Conservation (phyloP, 225 moss, liverwort and hornwort species). For the Pseudoscleropodium purum region DNA sequence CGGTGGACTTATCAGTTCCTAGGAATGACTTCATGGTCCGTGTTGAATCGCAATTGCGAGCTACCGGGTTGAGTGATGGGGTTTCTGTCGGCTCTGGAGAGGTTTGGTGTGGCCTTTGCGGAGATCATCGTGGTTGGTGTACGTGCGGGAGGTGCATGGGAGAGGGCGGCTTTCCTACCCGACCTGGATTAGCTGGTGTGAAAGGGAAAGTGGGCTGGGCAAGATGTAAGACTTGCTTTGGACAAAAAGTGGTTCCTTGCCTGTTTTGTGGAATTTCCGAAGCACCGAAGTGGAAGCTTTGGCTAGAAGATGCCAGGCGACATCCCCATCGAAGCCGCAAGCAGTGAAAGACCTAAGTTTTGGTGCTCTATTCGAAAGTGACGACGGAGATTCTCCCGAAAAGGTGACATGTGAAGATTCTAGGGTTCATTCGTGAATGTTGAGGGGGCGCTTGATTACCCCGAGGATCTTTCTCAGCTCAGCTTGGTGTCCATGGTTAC, state of each 20-base stretch:
- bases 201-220: no score
- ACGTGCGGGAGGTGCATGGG: no score
- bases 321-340: not conserved
- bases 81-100: not conserved
- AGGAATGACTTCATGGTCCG: not conserved
- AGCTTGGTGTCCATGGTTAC: not conserved
- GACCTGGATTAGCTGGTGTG: no score
- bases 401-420: not conserved
- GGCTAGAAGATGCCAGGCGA: constrained; percentile 23
- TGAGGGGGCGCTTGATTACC: not conserved
- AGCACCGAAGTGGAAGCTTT: constrained; percentile 21
- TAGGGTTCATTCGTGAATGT: not conserved
- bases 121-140: no score
- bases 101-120: constrained; percentile 25
- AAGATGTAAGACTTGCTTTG: constrained; percentile 61
- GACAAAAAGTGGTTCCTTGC: constrained; percentile 41
- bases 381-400: not conserved
- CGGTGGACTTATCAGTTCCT: not conserved
- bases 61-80: not conserved
- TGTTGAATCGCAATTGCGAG: not conserved
- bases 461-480: not conserved
- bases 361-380: not conserved
- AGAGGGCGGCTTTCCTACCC: no score
- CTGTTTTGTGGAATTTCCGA: constrained; percentile 37
- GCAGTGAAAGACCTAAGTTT: not conserved